Evolutionary conservation across 1,284 basidiomycete species (phyloP).

Genomic region (Ustilago tritici): DNA sequence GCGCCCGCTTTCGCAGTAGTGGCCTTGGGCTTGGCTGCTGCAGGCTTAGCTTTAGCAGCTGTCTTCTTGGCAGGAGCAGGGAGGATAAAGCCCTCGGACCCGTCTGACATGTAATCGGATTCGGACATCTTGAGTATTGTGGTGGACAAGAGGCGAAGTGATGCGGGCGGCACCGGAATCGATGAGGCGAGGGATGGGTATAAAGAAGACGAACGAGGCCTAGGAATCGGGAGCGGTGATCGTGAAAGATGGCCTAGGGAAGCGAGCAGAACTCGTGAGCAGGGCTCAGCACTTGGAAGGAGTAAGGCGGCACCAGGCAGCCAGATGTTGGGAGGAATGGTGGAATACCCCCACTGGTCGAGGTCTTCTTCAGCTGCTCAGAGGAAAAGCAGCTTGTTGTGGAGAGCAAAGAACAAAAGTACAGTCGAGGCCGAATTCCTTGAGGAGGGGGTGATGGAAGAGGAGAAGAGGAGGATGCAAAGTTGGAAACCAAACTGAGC

Average conservation of each 20-base stretch:
- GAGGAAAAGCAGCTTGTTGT: not conserved
- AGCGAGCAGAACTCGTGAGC: conserved; percentile 5
- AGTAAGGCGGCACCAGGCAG: conserved; percentile 46
- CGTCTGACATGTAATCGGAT: conserved; percentile 42
- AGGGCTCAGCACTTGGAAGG: conserved; percentile 11
- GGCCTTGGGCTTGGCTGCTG: conserved; percentile 35
- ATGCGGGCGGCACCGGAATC: not conserved
- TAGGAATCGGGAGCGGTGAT: not conserved
- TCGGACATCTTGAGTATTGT: conserved; percentile 37
- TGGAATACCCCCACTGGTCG: conserved; percentile 13
- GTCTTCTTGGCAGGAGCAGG: conserved; percentile 71
- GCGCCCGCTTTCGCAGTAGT: conserved; percentile 70
- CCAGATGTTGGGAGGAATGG: conserved; percentile 37
- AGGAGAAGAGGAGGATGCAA: conserved; percentile 3
- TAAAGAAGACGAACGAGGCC: not conserved
- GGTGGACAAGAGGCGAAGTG: conserved; percentile 12
- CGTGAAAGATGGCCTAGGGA: conserved; percentile 7
- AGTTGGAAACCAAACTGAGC: not conserved
- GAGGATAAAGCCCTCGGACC: conserved; percentile 29
- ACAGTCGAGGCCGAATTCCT: conserved; percentile 1
- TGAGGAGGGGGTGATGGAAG: conserved; percentile 17
- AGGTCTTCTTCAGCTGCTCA: conserved; percentile 19
- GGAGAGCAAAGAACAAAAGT: not conserved
- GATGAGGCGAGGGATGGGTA: conserved; percentile 14
- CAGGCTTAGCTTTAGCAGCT: conserved; percentile 66